Evolutionary conservation across 495 filamentous ascomycete genomes (phyloP), one percentile per base, ranked within the genome.

Genomic region (Aspergillus nanangensis): DNA sequence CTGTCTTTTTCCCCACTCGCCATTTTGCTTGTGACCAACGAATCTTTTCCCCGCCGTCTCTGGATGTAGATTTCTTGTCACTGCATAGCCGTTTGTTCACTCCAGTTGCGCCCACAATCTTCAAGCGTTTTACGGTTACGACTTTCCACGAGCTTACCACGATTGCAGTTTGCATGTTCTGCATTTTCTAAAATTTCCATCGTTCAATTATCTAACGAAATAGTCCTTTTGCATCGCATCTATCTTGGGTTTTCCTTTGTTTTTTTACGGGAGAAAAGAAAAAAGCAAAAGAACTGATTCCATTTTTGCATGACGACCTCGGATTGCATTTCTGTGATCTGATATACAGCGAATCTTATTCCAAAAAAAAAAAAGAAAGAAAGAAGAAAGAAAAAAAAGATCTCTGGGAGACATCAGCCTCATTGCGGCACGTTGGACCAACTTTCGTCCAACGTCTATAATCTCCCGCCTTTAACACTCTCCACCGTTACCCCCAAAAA

Each of bases 401-500:
- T 8, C 45, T 21, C 46, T n/a, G n/a, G n/a, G n/a, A n/a, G n/a
- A n/a, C n/a, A n/a, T n/a, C 44, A 40, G 35, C 29, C 42, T 45
- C 49, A 47, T 51, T 8, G 17, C 40, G 43, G 49, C 42, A 57
- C 56, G 57, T 52, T 58, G 66, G 61, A 63, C 52, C 31, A 31
- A 46, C 48, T 52, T 29, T 43, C 59, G 55, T 65, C 59, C 59
- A 57, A 60, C 56, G 54, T 45, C 40, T 40, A 42, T 5, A 11
- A 7, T 29, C 25, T 29, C 11, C 25, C 11, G 5, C 25, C 7
- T 53, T 54, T 47, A 48, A 52, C 59, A 57, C 55, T 67, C 57
- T 60, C 63, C 70, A 57, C 63, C 56, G 48, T 63, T 63, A 45
- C 53, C 61, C 53, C 48, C 62, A 62, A 79, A 80, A 72, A 89